Conservation (phyloP, 768 basidiomycete species). For the Podaxis pistillaris region DNA sequence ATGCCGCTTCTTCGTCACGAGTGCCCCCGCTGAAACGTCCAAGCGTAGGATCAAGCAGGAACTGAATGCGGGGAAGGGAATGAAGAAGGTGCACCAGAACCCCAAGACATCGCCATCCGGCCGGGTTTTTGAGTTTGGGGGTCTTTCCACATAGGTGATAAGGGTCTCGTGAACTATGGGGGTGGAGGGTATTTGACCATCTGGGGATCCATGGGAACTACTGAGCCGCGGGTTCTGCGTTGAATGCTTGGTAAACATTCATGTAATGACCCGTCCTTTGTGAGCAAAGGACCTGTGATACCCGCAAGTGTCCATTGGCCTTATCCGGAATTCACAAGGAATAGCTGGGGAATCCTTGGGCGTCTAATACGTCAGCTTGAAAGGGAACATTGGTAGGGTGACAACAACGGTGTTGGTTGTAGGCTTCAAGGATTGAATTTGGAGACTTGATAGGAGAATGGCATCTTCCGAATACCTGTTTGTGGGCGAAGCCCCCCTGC, state of each 20-base stretch:
- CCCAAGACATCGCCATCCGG: not conserved
- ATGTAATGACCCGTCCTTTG: not conserved
- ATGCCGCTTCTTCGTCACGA: not conserved
- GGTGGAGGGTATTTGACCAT: no score
- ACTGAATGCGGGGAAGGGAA: not conserved
- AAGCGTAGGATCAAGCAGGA: not conserved
- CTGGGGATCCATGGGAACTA: not conserved
- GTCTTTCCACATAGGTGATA: not conserved
- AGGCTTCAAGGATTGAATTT: no score
- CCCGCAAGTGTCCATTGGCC: not conserved
- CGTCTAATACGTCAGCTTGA: not conserved
- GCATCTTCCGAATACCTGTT: no score
- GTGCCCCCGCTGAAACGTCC: no score
- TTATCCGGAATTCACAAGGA: not conserved
- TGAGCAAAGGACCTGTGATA: not conserved
- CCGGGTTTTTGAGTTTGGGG: constrained; percentile 7
- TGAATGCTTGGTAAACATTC: not conserved
- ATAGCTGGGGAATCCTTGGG: not conserved
- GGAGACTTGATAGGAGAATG: no score
- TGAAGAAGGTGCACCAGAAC: not conserved
- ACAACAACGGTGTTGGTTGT: no score
- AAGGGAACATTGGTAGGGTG: no score
- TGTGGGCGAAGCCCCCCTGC: no score
- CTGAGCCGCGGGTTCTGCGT: not conserved
- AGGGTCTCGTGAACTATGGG: not conserved